Evolutionary conservation across 306 rosid genomes (phyloP).

Genomic region (Cajanus cajan): DNA sequence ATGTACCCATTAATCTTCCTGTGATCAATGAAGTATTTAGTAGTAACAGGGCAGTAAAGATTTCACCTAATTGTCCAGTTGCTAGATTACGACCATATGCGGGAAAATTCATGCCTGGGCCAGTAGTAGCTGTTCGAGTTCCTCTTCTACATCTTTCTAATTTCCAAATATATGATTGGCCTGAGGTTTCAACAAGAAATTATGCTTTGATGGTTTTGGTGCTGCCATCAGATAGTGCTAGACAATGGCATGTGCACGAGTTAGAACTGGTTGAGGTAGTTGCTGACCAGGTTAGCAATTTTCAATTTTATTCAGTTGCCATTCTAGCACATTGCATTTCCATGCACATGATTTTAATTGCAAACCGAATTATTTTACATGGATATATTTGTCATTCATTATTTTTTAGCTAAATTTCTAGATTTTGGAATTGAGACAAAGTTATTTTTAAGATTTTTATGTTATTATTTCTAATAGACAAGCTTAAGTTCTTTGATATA

Average conservation of each 20-base stretch:
- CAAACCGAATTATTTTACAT: not conserved
- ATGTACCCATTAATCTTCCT: constrained; percentile 94
- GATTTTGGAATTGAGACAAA: not conserved
- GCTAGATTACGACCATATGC: constrained; percentile 75
- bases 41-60: constrained; percentile 65
- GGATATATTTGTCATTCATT: constrained; percentile 11
- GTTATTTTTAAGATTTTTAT: not conserved
- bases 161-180: constrained; percentile 97
- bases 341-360: not conserved
- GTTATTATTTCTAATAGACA: constrained; percentile 7
- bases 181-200: constrained; percentile 83
- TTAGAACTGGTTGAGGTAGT: constrained; percentile 97
- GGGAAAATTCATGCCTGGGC: constrained; percentile 71
- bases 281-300: constrained; percentile 82
- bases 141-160: constrained; percentile 93
- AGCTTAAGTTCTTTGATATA: not conserved
- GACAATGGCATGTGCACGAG: constrained; percentile 94
- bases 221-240: constrained; percentile 91
- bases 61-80: constrained; percentile 82
- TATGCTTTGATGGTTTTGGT: constrained; percentile 98
- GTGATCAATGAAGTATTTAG: constrained; percentile 82
- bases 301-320: constrained; percentile 8
- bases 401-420: constrained; percentile 3
- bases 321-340: not conserved
- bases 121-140: constrained; percentile 95